Evolutionary conservation across 2,329 filamentous ascomycete genomes (phyloP), one percentile per base, ranked within the genome.

Genomic region (Clonostachys chloroleuca): DNA sequence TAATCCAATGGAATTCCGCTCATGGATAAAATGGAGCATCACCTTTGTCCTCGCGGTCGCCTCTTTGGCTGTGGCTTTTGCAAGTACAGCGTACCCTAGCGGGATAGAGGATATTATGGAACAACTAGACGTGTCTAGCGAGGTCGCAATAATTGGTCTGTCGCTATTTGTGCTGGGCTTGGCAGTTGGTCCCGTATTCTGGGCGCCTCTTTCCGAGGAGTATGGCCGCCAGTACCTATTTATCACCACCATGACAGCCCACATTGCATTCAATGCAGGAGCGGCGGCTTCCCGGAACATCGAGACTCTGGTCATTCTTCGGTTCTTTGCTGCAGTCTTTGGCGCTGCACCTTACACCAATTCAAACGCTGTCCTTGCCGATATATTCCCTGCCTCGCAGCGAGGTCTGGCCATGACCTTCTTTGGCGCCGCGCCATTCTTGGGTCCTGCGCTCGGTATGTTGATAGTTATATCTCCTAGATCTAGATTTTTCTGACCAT

Each of bases 121-220:
- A 13, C 85, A 92, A 51, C 92, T 95, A 55, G 66, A 77, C 51
- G 75, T 77, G 52, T 85, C 84, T 1, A 75, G 77, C 45, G 69
- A 87, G 39, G 76, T 92, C 16, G 86, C 84, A 17, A 92, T 89
- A 5, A 61, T 92, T 12, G 80, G 80, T 12, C 68, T 84, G 12
- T 81, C 80, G 5, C 64, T 83, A 1, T 83, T 80, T 59, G 78
- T 83, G 6, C 53, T 81, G 4, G 78, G 78, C 4, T 81, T 81
- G 16, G 54, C 52, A 1, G 35, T 56, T 12, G 54, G 54, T 2
- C 54, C 54, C 10, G 40, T 54, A 4, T 44, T 56, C 2, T 56
- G 54, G 53, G 54, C 53, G n/a, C 54, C 54, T 2, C 57, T 84
- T 6, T 76, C 70, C 20, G 81, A 84, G 56, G 66, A 81, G 3